Evolutionary conservation across 305 asterid species (phyloP), one percentile per base, ranked within the genome.

Genomic region (Lippia alba): DNA sequence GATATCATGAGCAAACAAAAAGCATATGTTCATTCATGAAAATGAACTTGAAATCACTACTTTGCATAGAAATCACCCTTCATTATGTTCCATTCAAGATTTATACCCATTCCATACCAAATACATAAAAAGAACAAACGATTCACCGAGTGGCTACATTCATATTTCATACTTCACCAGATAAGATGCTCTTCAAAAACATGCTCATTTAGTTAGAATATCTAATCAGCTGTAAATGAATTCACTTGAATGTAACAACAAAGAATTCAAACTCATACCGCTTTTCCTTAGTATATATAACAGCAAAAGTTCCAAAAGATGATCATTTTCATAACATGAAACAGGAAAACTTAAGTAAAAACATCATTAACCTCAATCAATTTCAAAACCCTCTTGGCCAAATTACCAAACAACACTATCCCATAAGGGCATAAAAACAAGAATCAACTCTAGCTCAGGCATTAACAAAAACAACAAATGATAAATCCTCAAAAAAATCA

Each of bases 351-450:
- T 24, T 24, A 24, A 33, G 59, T 10, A 57, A 45, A 14, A 6
- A 18, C 3, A 24, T 61, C 40, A 32, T 45, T 45, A 55, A 56
- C 40, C 12, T 54, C 17, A 72, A 7, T 45, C 53, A 18, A 16
- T 19, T 32, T 8, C 24, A 56, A 59, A 49, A 64, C 12, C 50
- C 57, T 34, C 44, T 54, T 20, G 19, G 24, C 39, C 50, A 54
- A 59, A 60, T 59, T 8, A 55, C 63, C 46, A 63, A 50, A 39
- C 7, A 63, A 64, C 53, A 39, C 62, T 44, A 56, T 62, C 69
- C 56, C 57, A 67, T 51, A 48, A 51, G 17, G 30, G 3, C 30
- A 24, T 1, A 24, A 1, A 24, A 24, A 24, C 2, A 24, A 24
- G 30, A 24, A 24, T 3, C 30, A 24, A 24, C 30, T 24, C 30